Base-by-base conservation (phyloP, 805 yeast species). In the Lipomyces oligophaga region DNA sequence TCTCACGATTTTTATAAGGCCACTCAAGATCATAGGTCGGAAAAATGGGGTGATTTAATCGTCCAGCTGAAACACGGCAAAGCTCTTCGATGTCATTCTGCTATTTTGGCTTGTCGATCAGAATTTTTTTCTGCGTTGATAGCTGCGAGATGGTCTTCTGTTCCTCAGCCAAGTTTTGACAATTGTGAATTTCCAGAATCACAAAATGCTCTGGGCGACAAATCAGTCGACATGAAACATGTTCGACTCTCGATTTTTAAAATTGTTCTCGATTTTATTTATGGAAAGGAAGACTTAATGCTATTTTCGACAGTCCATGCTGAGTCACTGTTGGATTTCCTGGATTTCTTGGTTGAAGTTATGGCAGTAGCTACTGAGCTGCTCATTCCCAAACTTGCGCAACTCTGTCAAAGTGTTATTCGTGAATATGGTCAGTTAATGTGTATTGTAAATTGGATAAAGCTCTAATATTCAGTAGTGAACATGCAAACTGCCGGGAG, bases 311-410 rank as follows among this genome's bases (percentile, higher is more conserved):
- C 47, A 78, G 11, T 73, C 77, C 52, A 38, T 2, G 41, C 58
- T 11, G 35, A 48, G 64, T 60, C 26, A 32, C 56, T 26, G 48
- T 60, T 67, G 16, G 73, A 73, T 1, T 79, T 80, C 47, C 70
- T 81, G 18, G 76, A 76, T 45, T 60, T 69, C 33, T 66, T 79
- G 3, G 66, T 88, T 20, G 85, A 79, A 10, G 59, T 84, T 27
- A 68, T 85, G 44, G 79, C 76, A 42, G 62, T 78, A 2, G 66
- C 84, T 2, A 89, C 85, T 59, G 81, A 80, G 55, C 62, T 87
- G 6, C 62, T 84, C 54, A 58, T 85, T 25, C 71, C 74, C 26
- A 79, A 76, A 11, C 67, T 86, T 35, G 80, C 80, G 48, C 74
- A 76, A 34, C 64, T 78, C 28, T 75, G 86, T 41, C 88, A 88